phyloP scores from a whole-genome alignment of 2,329 filamentous ascomycete genomes.

The Fusarium sp. region DNA sequence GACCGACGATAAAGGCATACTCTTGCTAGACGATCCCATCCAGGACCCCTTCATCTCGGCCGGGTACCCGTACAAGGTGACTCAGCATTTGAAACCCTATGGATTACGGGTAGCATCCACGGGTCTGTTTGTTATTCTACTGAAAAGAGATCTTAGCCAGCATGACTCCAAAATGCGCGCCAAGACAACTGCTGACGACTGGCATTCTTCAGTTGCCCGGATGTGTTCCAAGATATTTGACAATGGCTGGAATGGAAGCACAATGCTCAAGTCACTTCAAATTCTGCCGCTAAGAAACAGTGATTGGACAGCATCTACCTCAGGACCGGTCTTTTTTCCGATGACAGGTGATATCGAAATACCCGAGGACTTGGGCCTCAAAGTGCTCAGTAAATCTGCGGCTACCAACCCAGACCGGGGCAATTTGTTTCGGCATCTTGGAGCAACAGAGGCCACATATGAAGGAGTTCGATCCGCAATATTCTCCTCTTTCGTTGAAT shows the following conservation, averaged over 20 bases:
- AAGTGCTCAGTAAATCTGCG: neutral
- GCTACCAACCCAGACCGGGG: neutral
- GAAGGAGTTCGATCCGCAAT: neutral
- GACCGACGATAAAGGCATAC: neutral
- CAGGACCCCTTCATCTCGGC: constrained; percentile 16
- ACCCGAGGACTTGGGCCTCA: neutral
- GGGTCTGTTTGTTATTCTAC: neutral
- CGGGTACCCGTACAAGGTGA: neutral
- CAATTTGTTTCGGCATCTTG: neutral
- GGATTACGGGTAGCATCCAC: neutral
- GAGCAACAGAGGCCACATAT: neutral
- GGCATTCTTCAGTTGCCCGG: constrained; percentile 9
- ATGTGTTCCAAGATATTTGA: neutral
- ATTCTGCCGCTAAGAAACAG: constrained; percentile 12
- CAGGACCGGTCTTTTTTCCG: constrained; percentile 9
- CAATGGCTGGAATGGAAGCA: rapidly evolving
- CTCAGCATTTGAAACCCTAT: neutral
- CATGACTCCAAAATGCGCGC: neutral
- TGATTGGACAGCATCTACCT: neutral
- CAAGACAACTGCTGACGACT: neutral
- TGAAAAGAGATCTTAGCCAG: constrained; percentile 2
- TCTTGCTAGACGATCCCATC: constrained; percentile 9
- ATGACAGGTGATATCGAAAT: neutral
- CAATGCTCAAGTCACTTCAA: neutral
- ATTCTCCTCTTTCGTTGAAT: rapidly evolving